These are phyloP conservation scores for Erysimum pusillum DNA, from an alignment of 441 rosid genomes.

Conservation along the genomic window DNA sequence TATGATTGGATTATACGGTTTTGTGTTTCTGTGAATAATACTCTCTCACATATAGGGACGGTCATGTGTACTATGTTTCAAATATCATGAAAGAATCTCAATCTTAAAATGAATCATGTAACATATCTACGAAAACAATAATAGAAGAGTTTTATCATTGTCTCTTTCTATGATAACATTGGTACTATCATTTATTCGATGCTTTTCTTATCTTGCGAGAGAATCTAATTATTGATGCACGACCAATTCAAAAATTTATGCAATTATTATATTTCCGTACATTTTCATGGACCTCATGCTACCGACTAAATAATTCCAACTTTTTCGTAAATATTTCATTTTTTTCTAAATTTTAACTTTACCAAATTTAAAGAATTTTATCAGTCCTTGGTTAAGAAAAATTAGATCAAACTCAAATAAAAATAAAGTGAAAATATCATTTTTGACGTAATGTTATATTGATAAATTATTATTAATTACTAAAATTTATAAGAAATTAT, in stretches of 20 bases:
- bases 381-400: neutral
- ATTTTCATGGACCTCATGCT: slow-evolving; percentile 26
- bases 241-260: slow-evolving; percentile 37
- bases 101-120: slow-evolving; percentile 33
- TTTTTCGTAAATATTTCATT: neutral
- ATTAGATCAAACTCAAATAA: neutral
- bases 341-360: neutral
- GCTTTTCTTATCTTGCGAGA: slow-evolving; percentile 31
- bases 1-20: slow-evolving; percentile 10
- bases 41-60: slow-evolving; percentile 6
- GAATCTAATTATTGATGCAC: slow-evolving; percentile 43
- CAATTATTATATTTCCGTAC: slow-evolving; percentile 36
- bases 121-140: slow-evolving; percentile 11
- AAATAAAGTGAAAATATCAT: neutral
- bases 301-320: neutral
- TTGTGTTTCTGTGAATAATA: slow-evolving; percentile 39
- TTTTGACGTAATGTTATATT: neutral
- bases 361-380: neutral
- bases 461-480: neutral
- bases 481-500: neutral
- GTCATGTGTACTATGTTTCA: slow-evolving; percentile 42
- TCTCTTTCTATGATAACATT: slow-evolving; percentile 29
- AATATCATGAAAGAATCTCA: slow-evolving; percentile 31
- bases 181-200: slow-evolving; percentile 20
- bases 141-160: slow-evolving; percentile 31